These are phyloP conservation scores for Aspergillus avenaceus DNA, from an alignment of 495 filamentous ascomycete genomes.

Conservation along the genomic window DNA sequence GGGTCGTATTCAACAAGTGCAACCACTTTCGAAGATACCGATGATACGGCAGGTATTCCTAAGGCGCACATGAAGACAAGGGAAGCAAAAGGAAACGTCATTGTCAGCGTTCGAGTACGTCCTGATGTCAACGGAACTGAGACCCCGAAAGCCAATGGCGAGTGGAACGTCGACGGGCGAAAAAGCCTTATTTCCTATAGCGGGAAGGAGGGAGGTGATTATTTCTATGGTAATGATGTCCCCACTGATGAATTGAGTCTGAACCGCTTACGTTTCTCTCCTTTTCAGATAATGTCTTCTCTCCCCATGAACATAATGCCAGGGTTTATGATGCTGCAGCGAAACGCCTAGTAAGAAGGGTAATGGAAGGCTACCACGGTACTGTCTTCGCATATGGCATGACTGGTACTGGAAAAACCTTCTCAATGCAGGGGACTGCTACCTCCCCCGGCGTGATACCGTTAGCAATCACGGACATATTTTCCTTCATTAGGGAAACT, in stretches of 20 bases:
- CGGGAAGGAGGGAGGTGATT: constrained; percentile 87
- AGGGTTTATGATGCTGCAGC: constrained; percentile 90
- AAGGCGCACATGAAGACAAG: constrained; percentile 34
- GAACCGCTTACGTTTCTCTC: constrained; percentile 1
- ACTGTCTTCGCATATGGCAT: constrained; percentile 99
- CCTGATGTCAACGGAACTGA: constrained; percentile 68
- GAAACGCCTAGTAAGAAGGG: constrained; percentile 88
- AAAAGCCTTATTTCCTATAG: constrained; percentile 75
- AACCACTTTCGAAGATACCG: constrained; percentile 73
- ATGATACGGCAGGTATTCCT: constrained; percentile 33
- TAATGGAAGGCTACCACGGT: constrained; percentile 99
- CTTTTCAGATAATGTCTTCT: constrained; percentile 85
- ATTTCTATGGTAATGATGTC: constrained; percentile 73
- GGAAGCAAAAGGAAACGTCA: constrained; percentile 88
- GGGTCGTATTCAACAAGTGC: constrained; percentile 87
- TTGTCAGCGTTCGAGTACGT: constrained; percentile 91
- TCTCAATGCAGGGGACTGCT: constrained; percentile 98
- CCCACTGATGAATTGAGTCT: background rate
- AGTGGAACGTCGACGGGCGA: constrained; percentile 91
- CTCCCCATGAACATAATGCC: constrained; percentile 85
- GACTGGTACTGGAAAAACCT: constrained; percentile 98
- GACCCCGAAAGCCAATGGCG: constrained; percentile 60
- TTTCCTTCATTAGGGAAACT: constrained; percentile 97
- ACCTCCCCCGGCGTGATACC: constrained; percentile 97
- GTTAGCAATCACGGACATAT: constrained; percentile 95